phyloP scores from a whole-genome alignment of 2,329 filamentous ascomycete genomes.

The Ustilaginoidea virens region DNA sequence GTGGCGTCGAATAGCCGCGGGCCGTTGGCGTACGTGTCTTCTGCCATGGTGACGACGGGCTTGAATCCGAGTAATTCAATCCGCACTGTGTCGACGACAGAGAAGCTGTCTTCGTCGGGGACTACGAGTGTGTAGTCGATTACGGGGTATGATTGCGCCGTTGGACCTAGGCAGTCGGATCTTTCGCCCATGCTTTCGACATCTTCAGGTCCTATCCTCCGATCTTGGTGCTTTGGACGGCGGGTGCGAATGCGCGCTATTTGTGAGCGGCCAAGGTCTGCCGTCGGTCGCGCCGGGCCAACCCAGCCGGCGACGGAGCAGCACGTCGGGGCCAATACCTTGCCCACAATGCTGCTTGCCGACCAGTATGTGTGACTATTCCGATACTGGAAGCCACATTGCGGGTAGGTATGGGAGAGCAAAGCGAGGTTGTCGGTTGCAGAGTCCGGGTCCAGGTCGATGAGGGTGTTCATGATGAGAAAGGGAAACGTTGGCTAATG shows the following conservation, averaged over 20 bases:
- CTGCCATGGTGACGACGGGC: slow-evolving; percentile 18
- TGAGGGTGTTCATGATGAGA: slow-evolving; percentile 62
- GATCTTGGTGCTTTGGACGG: slow-evolving; percentile 30
- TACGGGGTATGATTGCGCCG: slow-evolving; percentile 46
- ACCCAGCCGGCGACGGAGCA: slow-evolving; percentile 59
- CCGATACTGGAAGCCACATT: slow-evolving; percentile 63
- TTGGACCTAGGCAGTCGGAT: slow-evolving; percentile 53
- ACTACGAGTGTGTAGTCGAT: slow-evolving; percentile 49
- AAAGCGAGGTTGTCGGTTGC: slow-evolving; percentile 49
- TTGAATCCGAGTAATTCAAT: slow-evolving; percentile 52
- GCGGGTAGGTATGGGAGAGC: slow-evolving; percentile 51
- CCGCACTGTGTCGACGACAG: slow-evolving; percentile 48
- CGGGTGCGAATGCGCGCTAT: slow-evolving; percentile 53
- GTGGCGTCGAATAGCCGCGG: slow-evolving; percentile 43
- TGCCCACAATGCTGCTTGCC: slow-evolving; percentile 55
- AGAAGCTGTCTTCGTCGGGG: slow-evolving; percentile 40
- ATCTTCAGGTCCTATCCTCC: slow-evolving; percentile 38
- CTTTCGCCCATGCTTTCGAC: slow-evolving; percentile 50
- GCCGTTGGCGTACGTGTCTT: slow-evolving; percentile 9
- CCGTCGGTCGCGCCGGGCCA: slow-evolving; percentile 53
- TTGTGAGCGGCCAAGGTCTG: slow-evolving; percentile 51
- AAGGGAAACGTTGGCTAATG: slow-evolving; percentile 47
- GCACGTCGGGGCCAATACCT: slow-evolving; percentile 59
- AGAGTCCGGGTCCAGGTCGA: slow-evolving; percentile 57
- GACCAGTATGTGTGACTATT: slow-evolving; percentile 65